These are phyloP conservation scores for Cryphonectria nitschkei DNA, from an alignment of 2,329 filamentous ascomycete species.

Conservation along the genomic window DNA sequence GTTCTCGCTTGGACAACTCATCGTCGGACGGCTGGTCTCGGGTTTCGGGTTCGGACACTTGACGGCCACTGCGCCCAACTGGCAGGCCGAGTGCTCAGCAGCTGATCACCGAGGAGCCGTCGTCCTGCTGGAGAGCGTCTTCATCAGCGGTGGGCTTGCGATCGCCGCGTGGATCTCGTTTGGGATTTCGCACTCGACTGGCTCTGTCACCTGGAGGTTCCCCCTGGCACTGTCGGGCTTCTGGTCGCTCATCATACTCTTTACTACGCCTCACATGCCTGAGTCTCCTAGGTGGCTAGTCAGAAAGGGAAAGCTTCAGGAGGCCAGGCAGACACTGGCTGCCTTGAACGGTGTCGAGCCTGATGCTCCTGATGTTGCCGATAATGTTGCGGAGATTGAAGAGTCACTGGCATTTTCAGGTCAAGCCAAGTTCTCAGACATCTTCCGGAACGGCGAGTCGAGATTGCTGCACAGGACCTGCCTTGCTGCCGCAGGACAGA, in stretches of 20 bases:
- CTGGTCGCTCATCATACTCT: slow-evolving; percentile 62
- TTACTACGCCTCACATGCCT: slow-evolving; percentile 51
- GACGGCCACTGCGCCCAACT: slow-evolving; percentile 57
- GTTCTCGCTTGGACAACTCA: slow-evolving; percentile 45
- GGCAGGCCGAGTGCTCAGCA: slow-evolving; percentile 63
- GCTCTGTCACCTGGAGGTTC: slow-evolving; percentile 61
- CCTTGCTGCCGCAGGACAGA: slow-evolving; percentile 30
- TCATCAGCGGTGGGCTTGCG: slow-evolving; percentile 61
- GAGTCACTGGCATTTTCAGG: slow-evolving; percentile 9
- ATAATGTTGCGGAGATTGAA: slow-evolving; percentile 11
- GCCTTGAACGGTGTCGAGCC: slow-evolving; percentile 35
- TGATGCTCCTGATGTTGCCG: background rate
- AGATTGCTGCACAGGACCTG: slow-evolving; percentile 33
- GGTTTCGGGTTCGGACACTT: slow-evolving; percentile 47
- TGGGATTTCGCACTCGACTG: slow-evolving; percentile 56
- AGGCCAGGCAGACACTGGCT: slow-evolving; percentile 48
- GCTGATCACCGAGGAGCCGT: slow-evolving; percentile 62
- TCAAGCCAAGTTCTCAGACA: slow-evolving; percentile 27
- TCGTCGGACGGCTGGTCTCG: slow-evolving; percentile 49
- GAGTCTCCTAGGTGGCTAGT: slow-evolving; percentile 55
- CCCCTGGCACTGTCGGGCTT: slow-evolving; percentile 61
- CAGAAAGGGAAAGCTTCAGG: slow-evolving; percentile 46
- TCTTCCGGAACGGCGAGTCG: slow-evolving; percentile 31
- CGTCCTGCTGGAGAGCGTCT: slow-evolving; percentile 63
- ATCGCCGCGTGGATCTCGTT: slow-evolving; percentile 65